phyloP scores from a whole-genome alignment of 164 flowering plant genomes.

The Chimonanthus salicifolius region DNA sequence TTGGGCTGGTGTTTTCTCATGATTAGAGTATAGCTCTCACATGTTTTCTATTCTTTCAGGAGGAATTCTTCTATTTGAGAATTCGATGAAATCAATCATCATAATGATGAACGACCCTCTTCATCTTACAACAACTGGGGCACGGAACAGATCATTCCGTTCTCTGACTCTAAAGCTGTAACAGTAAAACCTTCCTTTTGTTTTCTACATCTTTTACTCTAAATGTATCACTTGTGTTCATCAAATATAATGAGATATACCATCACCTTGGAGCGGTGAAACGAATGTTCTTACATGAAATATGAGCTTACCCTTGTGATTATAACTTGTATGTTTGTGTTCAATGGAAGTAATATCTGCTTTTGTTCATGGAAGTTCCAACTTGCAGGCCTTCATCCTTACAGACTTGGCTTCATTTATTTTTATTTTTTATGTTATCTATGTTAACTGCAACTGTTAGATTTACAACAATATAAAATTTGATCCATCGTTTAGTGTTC shows the following conservation, averaged over 20 bases:
- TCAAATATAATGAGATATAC: slow-evolving; percentile 17
- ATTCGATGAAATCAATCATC: not conserved
- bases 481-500: not conserved
- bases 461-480: too few relatives aligned
- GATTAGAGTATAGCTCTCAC: not conserved
- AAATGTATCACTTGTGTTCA: slow-evolving; percentile 5
- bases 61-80: slow-evolving; percentile 1
- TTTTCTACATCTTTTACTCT: slow-evolving; percentile 2
- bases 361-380: not conserved
- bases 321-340: not conserved
- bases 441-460: not conserved
- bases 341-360: not conserved
- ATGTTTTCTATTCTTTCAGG: slow-evolving; percentile 11
- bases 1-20: slow-evolving; percentile 6
- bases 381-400: too few relatives aligned
- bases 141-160: not conserved
- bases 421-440: too few relatives aligned
- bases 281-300: slow-evolving; percentile 10
- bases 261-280: slow-evolving; percentile 12
- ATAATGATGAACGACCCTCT: not conserved
- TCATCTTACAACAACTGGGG: not conserved
- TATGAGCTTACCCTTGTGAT: not conserved
- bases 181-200: slow-evolving; percentile 4
- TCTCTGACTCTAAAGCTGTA: slow-evolving; percentile 10
- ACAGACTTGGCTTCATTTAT: not conserved